Percentiles rank a stretch among this genome's conserved stretches.
Evolutionary conservation across 192 early-diverging fungal genomes (phyloP).

Genomic region (Paraglomus brasilianum): DNA sequence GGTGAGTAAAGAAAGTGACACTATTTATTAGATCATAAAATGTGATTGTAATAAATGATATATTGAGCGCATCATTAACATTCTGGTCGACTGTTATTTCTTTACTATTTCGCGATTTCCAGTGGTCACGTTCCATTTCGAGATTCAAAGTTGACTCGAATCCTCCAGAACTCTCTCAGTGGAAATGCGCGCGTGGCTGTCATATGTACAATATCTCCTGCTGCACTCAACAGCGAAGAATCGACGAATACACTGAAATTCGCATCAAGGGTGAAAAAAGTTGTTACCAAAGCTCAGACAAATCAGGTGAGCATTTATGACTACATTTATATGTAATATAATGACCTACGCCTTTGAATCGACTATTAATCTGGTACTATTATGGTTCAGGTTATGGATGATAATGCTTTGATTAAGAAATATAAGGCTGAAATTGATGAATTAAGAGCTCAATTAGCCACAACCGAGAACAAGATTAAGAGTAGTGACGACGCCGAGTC

Average conservation of each 20-base stretch:
- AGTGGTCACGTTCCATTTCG: conserved; percentile 90
- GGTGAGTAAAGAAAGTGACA: conserved; percentile 34
- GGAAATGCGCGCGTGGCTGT: conserved; percentile 89
- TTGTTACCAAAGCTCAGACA: conserved; percentile 76
- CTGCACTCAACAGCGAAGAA: conserved; percentile 77
- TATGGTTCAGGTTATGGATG: conserved; percentile 55
- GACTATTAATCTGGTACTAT: not conserved
- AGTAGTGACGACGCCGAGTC: conserved; percentile 55
- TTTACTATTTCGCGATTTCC: conserved; percentile 2
- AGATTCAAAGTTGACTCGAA: conserved; percentile 94
- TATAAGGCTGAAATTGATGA: conserved; percentile 81
- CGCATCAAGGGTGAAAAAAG: conserved; percentile 87
- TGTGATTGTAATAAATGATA: too few species aligned
- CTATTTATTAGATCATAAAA: too few species aligned
- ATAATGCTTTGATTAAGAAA: conserved; percentile 82
- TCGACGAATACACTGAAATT: conserved; percentile 93
- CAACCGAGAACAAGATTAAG: conserved; percentile 54
- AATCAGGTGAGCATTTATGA: conserved; percentile 56
- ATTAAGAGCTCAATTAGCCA: conserved; percentile 59
- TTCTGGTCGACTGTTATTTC: not conserved
- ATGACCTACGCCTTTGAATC: too few species aligned
- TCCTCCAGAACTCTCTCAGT: conserved; percentile 87
- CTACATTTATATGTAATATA: not conserved
- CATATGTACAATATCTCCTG: conserved; percentile 89
- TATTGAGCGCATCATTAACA: not conserved